Base-by-base conservation (phyloP, 2,329 filamentous ascomycete species). In the Myriosclerotinia curreyana region DNA sequence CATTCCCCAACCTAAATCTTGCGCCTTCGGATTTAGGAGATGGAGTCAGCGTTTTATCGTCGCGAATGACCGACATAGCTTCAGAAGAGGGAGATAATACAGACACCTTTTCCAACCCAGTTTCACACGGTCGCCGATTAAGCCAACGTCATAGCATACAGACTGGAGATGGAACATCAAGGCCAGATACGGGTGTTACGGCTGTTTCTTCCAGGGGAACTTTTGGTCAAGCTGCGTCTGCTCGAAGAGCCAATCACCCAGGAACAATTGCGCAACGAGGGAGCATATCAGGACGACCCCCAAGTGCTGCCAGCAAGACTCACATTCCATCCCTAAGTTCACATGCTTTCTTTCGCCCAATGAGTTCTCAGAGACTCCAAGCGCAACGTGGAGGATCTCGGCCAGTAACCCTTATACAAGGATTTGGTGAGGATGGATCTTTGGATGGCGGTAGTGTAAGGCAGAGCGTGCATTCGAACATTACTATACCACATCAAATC, bases 291-390 rank as follows among this genome's bases (percentile, higher is more conserved):
- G 86, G 77, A 69, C 82, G 82, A 69, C 88, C 81, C 61, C 82
- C 81, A 20, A 94, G 88, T 69, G 82, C 90, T 50, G 82, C 89
- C 53, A 92, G 88, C 74, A 85, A 88, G 73, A 95, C 91, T 50
- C 95, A 99, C 80, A 92, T 96, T 25, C 93, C 95, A 1, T 92
- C 90, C 1, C 80, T 99, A 61, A 89, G 92, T 3, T 92, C 92
- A 20, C 90, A 94, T 73, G 94, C 91, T 62, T 98, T 99, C 79
- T 96, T 96, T 74, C 89, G 89, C 28, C 95, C 95, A 48, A 96
- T 99, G 92, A 98, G 93, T 78, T 96, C 94, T 31, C 92, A 96
- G 75, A 89, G 92, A 75, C 81, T 98, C 59, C 94, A 98, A 77
- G 92, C 92, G 62, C 95, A 98, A 77, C 83, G 94, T 75, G 87